phyloP scores from a whole-genome alignment of 345 rosid genomes.

The Rhizophora mangle region DNA sequence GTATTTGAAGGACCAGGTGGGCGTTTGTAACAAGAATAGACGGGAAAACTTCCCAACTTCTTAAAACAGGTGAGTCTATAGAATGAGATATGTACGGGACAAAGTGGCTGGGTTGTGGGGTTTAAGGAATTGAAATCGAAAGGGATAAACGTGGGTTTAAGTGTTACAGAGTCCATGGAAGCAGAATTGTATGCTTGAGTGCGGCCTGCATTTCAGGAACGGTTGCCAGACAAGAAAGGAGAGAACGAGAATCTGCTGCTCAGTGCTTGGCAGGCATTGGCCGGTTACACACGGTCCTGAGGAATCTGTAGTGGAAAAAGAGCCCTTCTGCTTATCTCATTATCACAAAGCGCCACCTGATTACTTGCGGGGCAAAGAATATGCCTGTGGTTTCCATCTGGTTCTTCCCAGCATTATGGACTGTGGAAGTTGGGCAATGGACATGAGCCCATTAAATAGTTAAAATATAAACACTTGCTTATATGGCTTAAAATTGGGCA shows the following conservation, averaged over 20 bases:
- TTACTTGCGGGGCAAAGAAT: slow-evolving; percentile 18
- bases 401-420: not conserved
- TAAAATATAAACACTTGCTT: no score
- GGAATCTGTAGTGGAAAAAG: slow-evolving; percentile 24
- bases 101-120: slow-evolving; percentile 1
- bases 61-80: slow-evolving; percentile 25
- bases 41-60: slow-evolving; percentile 27
- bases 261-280: no score
- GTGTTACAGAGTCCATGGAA: slow-evolving; percentile 45
- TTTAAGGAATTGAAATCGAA: slow-evolving; percentile 23
- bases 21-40: slow-evolving; percentile 29
- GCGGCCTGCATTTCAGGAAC: slow-evolving; percentile 37
- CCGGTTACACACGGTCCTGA: no score
- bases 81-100: slow-evolving; percentile 24
- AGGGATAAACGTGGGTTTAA: slow-evolving; percentile 33
- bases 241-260: not conserved
- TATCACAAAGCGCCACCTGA: slow-evolving; percentile 41
- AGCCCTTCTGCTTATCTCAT: slow-evolving; percentile 22
- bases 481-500: no score
- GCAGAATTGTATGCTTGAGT: slow-evolving; percentile 12
- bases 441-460: no score
- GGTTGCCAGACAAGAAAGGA: not conserved
- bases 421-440: no score
- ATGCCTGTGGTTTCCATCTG: slow-evolving; percentile 19
- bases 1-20: slow-evolving; percentile 24